Base-by-base conservation (phyloP, 371 early-diverging fungal species). In the Parasitella parasitica region DNA sequence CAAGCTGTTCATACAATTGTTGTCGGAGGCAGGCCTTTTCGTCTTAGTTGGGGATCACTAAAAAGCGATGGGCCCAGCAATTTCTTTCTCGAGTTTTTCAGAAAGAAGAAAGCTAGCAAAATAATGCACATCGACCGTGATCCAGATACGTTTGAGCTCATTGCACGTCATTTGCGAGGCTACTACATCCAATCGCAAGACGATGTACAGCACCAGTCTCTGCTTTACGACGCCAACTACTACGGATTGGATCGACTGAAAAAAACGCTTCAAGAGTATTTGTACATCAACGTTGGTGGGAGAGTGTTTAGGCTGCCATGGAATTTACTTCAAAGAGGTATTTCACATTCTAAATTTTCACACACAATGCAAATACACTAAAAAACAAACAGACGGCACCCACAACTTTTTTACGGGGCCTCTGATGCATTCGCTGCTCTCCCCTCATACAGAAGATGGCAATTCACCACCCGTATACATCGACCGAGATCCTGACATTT, bases 161-260 rank as follows among this genome's bases (percentile, higher is more conserved):
- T 88, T 64, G 81, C 81, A 38, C 80, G 79, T 48, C 83, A 86
- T 69, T 69, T 88, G 55, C 78, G 85, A 48, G 88, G 88, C 13
- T 88, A 88, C 55, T 76, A 79, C 63, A 67, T 86, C 28, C 71
- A 72, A 22, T 80, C 86, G 1, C 63, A 51, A 22, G 83, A 84
- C 41, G 85, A 85, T 56, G 36, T 80, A 37, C 67, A 78, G 27
- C 66, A 75, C 32, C 80, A 82, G 57, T 77, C 77, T 39, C 59
- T 86, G 1, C 48, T 84, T 52, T 73, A 63, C 36, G 86, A 86
- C 51, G 83, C 86, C 0, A 55, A 63, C 4, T 86, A 82, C 26
- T 85, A 78, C 70, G 81, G 81, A 5, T 43, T 86, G 60, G 73
- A 72, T 30, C 75, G 82, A 2, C 54, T 86, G 24, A 57, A 67